A percentile compares a stretch with the other conserved stretches of the same genome.
Conservation (phyloP, 192 early-diverging fungal genomes). For the Backusella sp. region DNA sequence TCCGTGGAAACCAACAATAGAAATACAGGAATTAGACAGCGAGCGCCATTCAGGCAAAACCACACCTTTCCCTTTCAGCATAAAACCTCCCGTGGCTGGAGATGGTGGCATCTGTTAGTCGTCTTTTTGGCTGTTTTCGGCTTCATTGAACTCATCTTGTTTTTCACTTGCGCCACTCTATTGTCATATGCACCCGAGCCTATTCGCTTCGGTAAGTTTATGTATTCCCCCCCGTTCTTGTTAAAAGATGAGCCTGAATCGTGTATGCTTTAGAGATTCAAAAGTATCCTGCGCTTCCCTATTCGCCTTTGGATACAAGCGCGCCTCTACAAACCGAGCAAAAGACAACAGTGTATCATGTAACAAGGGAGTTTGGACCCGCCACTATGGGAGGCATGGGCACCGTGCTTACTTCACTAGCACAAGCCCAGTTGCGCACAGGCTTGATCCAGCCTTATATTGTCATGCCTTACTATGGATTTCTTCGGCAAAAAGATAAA, state of each 20-base stretch:
- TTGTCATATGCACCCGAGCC: slow-evolving; percentile 2
- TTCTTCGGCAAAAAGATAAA: slow-evolving; percentile 32
- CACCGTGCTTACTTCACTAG: slow-evolving; percentile 49
- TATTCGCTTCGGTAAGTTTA: slow-evolving; percentile 1
- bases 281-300: slow-evolving; percentile 29
- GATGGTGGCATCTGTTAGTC: slow-evolving; percentile 20
- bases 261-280: background rate
- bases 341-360: slow-evolving; percentile 49
- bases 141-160: slow-evolving; percentile 5
- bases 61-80: background rate
- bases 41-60: background rate
- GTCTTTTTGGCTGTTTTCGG: background rate
- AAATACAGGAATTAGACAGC: background rate
- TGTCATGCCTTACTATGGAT: slow-evolving; percentile 52
- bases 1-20: background rate
- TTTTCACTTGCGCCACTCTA: background rate
- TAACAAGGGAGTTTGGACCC: slow-evolving; percentile 57
- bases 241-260: slow-evolving; percentile 1
- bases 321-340: slow-evolving; percentile 13
- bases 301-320: slow-evolving; percentile 42
- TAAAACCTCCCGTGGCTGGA: background rate
- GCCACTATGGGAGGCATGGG: slow-evolving; percentile 57
- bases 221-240: background rate
- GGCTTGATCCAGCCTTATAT: slow-evolving; percentile 41
- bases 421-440: slow-evolving; percentile 43